Base-by-base conservation (phyloP, 805 yeast genomes). In the Candida fluviatilis region DNA sequence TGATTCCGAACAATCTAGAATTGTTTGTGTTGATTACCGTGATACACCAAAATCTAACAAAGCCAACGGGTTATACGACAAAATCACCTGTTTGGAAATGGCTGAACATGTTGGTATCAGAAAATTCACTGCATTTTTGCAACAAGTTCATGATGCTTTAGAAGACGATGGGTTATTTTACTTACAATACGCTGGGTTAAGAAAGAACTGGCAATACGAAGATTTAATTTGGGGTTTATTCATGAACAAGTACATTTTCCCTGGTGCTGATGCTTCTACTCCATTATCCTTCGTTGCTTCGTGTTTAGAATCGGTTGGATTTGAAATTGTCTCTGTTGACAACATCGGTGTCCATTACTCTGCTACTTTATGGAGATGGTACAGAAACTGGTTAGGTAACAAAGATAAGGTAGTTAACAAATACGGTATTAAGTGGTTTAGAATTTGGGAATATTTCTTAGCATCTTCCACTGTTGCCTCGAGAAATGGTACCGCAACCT, bases 211-310 rank as follows among this genome's bases (percentile, higher is more conserved):
- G 96, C 96, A 88, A 69, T 88, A 86, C 65, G 96, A 88, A 69
- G 96, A 88, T 63, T 75, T 88, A 55, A 73, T 80, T 64, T 88
- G 96, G 96, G 96, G 96, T 53, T 72, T 89, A 60, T 88, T 88
- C 66, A 89, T 88, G 96, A 88, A 89, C 79, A 88, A 86, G 73
- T 88, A 86, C 66, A 83, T 88, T 59, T 88, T 88, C 87, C 96
- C 96, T 31, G 96, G 96, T 66, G 96, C 96, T 37, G 96, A 88
- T 68, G 96, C 96, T 34, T 86, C 95, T 5, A 89, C 96, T 40
- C 96, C 96, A 27, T 75, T 89, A 51, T 87, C 87, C 43, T 89
- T 85, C 56, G 91, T 87, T 47, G 71, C 81, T 43, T 76, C 83
- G 46, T 69, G 76, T 45, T 76, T 88, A 58, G 96, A 88, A 69